Evolutionary conservation across 1,284 basidiomycete genomes (phyloP).

Genomic region (Austropuccinia psidii): DNA sequence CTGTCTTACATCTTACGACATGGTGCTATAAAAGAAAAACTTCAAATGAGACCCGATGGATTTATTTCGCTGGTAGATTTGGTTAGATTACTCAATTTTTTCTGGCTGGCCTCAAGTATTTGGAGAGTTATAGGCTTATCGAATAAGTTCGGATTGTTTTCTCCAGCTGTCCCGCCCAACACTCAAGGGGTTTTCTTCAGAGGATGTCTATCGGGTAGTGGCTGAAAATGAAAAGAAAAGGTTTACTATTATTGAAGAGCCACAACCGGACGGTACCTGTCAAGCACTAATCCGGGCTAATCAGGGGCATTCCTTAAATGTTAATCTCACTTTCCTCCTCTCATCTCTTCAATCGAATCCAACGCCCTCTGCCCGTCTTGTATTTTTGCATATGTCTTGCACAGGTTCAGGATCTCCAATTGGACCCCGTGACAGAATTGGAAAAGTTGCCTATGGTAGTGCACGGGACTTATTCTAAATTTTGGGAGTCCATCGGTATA

Average conservation of each 20-base stretch:
- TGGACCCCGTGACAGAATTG: conserved; percentile 58
- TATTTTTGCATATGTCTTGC: not conserved
- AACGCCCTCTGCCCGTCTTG: too few relatives aligned
- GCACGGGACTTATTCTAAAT: conserved; percentile 62
- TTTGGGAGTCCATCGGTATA: conserved; percentile 69
- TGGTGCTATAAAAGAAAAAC: conserved; percentile 65
- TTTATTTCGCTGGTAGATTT: conserved; percentile 66
- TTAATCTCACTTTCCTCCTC: conserved; percentile 43
- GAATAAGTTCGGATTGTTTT: not conserved
- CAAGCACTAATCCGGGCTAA: conserved; percentile 83
- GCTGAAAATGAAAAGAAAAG: conserved; percentile 66
- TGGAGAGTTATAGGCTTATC: not conserved
- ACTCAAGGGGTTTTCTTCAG: conserved; percentile 55
- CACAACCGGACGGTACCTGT: conserved; percentile 43
- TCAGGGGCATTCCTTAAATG: conserved; percentile 83
- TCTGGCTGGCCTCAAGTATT: not conserved
- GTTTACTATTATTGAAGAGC: conserved; percentile 49
- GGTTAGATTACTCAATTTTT: conserved; percentile 49
- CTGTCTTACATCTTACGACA: conserved; percentile 77
- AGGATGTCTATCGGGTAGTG: conserved; percentile 63
- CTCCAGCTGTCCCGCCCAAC: conserved; percentile 55
- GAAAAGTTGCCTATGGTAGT: conserved; percentile 65
- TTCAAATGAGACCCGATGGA: conserved; percentile 69
- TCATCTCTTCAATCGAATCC: too few relatives aligned
- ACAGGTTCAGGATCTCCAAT: conserved; percentile 61